These are phyloP conservation scores for Trametopsis cervina DNA, from an alignment of 768 basidiomycete species.

Conservation along the genomic window DNA sequence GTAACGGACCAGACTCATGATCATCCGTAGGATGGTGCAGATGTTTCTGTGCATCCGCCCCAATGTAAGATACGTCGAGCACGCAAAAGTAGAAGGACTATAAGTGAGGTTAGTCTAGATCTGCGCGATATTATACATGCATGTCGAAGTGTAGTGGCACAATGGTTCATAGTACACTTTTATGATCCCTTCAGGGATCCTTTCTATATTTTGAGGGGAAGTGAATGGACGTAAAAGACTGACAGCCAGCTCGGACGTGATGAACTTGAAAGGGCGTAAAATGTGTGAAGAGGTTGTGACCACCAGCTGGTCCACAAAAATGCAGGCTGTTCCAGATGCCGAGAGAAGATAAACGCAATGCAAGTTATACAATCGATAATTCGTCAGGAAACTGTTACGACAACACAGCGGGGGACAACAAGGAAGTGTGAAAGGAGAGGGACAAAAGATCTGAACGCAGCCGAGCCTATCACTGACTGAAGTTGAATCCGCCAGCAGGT, in stretches of 20 bases:
- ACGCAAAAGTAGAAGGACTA: neutral
- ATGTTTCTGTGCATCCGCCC: neutral
- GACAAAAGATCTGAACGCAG: constrained; percentile 8
- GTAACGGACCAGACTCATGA: constrained; percentile 11
- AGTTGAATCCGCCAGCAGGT: constrained; percentile 95
- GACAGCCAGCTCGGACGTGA: too few relatives aligned
- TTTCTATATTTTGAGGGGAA: neutral
- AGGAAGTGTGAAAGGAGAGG: constrained; percentile 4
- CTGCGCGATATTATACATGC: neutral
- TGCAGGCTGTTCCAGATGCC: neutral
- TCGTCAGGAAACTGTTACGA: neutral
- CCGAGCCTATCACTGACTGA: constrained; percentile 54
- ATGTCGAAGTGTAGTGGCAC: neutral
- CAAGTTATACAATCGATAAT: neutral
- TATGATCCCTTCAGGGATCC: too few relatives aligned
- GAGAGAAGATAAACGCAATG: neutral
- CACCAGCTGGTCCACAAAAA: neutral
- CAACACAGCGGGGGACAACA: neutral
- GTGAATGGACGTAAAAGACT: neutral
- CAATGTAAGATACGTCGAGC: neutral
- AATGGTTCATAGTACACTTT: neutral
- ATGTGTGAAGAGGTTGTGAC: neutral
- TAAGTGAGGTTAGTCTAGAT: neutral
- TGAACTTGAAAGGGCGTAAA: neutral
- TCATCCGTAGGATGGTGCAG: neutral